These are phyloP conservation scores for Sugiyamaella sp. DNA, from an alignment of 1,139 yeast species.

Conservation along the genomic window DNA sequence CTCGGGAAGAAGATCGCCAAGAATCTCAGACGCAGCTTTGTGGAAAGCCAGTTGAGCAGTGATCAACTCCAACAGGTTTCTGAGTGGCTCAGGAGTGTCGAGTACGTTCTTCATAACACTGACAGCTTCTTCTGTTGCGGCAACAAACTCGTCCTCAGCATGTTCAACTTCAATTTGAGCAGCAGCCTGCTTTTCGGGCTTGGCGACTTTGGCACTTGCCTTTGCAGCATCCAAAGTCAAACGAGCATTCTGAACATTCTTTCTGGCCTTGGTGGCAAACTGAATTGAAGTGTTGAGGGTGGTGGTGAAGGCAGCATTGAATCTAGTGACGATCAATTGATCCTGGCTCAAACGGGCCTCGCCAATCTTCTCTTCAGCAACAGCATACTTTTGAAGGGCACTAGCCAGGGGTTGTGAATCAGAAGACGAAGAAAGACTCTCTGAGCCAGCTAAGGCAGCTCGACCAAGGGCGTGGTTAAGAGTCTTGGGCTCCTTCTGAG, in stretches of 20 bases:
- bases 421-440: slow-evolving; percentile 47
- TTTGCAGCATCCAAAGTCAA: slow-evolving; percentile 81
- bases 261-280: slow-evolving; percentile 72
- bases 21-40: slow-evolving; percentile 71
- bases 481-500: slow-evolving; percentile 76
- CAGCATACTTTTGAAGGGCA: slow-evolving; percentile 54
- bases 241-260: slow-evolving; percentile 77
- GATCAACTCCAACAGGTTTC: slow-evolving; percentile 68
- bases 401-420: slow-evolving; percentile 49
- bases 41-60: slow-evolving; percentile 85
- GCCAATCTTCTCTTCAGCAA: slow-evolving; percentile 69
- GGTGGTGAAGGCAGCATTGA: slow-evolving; percentile 67
- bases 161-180: slow-evolving; percentile 79
- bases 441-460: slow-evolving; percentile 62
- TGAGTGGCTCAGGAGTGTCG: slow-evolving; percentile 71
- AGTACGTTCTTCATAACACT: slow-evolving; percentile 81
- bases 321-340: slow-evolving; percentile 66
- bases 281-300: slow-evolving; percentile 65
- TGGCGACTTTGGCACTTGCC: slow-evolving; percentile 65
- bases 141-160: slow-evolving; percentile 89
- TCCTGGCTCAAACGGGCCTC: slow-evolving; percentile 87
- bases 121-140: slow-evolving; percentile 88
- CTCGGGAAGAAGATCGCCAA: slow-evolving; percentile 67
- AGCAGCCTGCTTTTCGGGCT: slow-evolving; percentile 74
- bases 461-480: slow-evolving; percentile 82